Evolutionary conservation across 176 grass and related monocot genomes (phyloP), one percentile per base, ranked within the genome.

Genomic region (Canna indica): DNA sequence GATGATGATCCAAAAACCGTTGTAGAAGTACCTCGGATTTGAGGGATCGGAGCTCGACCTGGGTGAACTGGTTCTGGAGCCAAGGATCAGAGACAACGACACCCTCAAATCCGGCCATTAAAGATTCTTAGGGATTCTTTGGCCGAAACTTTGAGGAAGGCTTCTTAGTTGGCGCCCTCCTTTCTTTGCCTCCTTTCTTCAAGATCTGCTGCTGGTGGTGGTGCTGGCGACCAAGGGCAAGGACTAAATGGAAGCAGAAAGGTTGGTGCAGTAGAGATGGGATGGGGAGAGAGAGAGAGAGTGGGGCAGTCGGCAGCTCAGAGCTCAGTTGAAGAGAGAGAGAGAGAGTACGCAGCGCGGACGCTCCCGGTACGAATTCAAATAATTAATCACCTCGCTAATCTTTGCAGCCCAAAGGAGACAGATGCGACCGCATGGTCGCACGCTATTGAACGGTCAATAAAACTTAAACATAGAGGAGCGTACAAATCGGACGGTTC

Each of bases 61-160:
- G 71, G 35, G 71, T 73, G 56, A 73, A 73, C 50, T 73, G 71
- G 71, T 59, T 73, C 54, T 73, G 71, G 35, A 73, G 71, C 54
- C 54, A 73, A 5, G 71, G 71, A 60, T 73, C 71, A 14, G 71
- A 73, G 35, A 73, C 53, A 15, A 73, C 48, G 34, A 73, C 71
- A 12, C 71, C 71, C n/a, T 59, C 71, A 45, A 59, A 73, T 12
- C 71, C 71, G 2, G 54, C 52, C 71, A 60, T 45, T 59, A 18
- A 38, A 22, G 33, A 1, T 38, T 22, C 44, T 25, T 33, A 14
- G 14, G 1, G 68, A 26, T 67, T 29, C 58, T n/a, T 60, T 29
- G 11, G 24, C 58, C 7, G 58, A 14, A 30, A 44, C 4, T 10
- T 8, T 11, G 41, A 4, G 4, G 50, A 25, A 18, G 50, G 50